Evolutionary conservation across 257 asterid genomes (phyloP).

Genomic region (Galeopsis tetrahit): DNA sequence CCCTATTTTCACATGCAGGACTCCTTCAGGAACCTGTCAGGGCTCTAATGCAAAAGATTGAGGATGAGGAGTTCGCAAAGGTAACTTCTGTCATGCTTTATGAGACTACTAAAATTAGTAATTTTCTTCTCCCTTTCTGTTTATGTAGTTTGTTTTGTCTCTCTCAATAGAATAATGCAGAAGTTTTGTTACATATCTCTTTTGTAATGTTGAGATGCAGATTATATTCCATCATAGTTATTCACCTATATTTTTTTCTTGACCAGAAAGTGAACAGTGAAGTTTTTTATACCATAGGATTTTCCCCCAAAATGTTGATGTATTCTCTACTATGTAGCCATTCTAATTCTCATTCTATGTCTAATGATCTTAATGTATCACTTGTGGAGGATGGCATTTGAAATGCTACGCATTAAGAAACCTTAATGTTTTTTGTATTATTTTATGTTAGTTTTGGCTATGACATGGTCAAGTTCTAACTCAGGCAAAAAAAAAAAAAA

Average conservation of each 20-base stretch:
- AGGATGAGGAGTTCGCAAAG: conserved; percentile 72
- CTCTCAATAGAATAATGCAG: background rate
- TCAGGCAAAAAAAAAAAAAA: background rate
- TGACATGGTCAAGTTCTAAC: background rate
- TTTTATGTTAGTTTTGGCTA: conserved; percentile 11
- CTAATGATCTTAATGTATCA: conserved; percentile 3
- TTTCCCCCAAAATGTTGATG: background rate
- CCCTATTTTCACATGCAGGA: conserved; percentile 52
- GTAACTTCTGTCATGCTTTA: conserved; percentile 45
- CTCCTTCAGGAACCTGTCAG: conserved; percentile 82
- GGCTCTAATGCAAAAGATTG: conserved; percentile 76
- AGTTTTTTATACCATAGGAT: conserved; percentile 1
- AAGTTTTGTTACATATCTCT: conserved; percentile 6
- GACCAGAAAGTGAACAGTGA: conserved; percentile 6
- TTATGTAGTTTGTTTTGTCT: conserved; percentile 13
- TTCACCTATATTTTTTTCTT: background rate
- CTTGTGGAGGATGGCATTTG: conserved; percentile 5
- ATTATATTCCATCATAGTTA: conserved; percentile 6
- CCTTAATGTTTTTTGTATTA: conserved; percentile 15
- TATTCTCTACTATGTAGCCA: conserved; percentile 9
- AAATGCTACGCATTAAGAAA: background rate
- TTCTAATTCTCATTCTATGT: background rate
- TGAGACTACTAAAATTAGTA: conserved; percentile 12
- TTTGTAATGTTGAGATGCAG: conserved; percentile 10
- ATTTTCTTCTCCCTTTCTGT: background rate